Percentiles rank a stretch among this genome's conserved stretches.
These are phyloP conservation scores for Xylariaceae sp. DNA, from an alignment of 2,329 filamentous ascomycete species.

Conservation along the genomic window DNA sequence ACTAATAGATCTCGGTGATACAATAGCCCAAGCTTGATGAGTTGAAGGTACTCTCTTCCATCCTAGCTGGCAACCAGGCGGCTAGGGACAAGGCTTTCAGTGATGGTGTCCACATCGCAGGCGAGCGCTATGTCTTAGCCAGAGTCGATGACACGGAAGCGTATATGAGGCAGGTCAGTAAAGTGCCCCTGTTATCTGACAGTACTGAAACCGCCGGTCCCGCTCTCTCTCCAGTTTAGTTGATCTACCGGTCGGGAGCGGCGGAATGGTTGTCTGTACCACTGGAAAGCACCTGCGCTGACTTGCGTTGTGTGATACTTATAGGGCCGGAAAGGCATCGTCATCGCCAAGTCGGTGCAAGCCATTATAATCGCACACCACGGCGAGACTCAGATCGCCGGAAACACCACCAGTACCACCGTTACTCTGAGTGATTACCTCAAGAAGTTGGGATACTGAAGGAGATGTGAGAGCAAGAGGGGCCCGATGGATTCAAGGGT, in stretches of 20 bases:
- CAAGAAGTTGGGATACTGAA: constrained; percentile 66
- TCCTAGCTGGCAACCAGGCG: constrained; percentile 36
- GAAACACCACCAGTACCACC: constrained; percentile 71
- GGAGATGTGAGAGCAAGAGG: background rate
- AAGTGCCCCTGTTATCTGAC: background rate
- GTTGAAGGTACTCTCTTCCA: constrained; percentile 52
- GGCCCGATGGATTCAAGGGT: constrained; percentile 3
- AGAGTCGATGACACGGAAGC: constrained; percentile 65
- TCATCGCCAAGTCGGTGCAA: constrained; percentile 80
- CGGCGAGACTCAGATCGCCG: constrained; percentile 65
- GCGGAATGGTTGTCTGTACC: background rate
- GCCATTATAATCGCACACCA: constrained; percentile 88
- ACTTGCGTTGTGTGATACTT: constrained; percentile 9
- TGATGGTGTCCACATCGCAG: constrained; percentile 69
- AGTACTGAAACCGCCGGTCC: no score
- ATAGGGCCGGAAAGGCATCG: constrained; percentile 70
- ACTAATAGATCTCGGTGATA: constrained; percentile 20
- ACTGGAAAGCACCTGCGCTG: constrained; percentile 1
- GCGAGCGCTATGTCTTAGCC: constrained; percentile 73
- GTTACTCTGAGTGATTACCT: constrained; percentile 86
- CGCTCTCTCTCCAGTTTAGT: background rate
- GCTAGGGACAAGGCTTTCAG: constrained; percentile 61
- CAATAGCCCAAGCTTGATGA: constrained; percentile 53
- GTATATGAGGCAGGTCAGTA: constrained; percentile 77
- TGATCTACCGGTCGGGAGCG: background rate